Base-by-base conservation (phyloP, 73 alveolate species). In the Effrenium voratum region DNA sequence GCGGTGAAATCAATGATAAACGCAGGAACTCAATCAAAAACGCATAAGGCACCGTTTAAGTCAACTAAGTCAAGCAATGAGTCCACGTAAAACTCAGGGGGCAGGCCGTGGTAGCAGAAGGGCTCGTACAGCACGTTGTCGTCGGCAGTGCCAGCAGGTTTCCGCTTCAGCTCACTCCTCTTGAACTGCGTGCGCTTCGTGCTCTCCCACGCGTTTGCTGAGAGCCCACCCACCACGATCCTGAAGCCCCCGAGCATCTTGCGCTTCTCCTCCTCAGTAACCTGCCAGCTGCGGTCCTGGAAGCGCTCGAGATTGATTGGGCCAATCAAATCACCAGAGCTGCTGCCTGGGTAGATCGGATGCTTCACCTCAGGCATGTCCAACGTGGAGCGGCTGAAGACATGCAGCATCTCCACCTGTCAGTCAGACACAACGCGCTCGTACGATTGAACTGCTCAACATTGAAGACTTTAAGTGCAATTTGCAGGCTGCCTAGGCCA, bases 341-440 rank as follows among this genome's bases (percentile, higher is more conserved):
- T n/a, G 50, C 50, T 34, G 43, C 83, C 83, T 8, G 46, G 22
- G 49, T 72, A 72, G 50, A 72, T 36, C 16, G 83, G 49, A 36
- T 72, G 83, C 83, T 38, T 32, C 50, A 72, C 83, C 30, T 72
- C 83, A 6, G 46, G 46, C 49, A 72, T 72, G 34, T 72, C 83
- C 46, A 72, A 8, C 5, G 2, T 36, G 83, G 49, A 24, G 30
- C n/a, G 13, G 83, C 43, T 72, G 83, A 72, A 72, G 83, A 34
- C n/a, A 24, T 72, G 49, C 83, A 72, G 13, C 52, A 72, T 32
- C 83, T 72, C 83, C 46, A 72, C 83, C 83, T 72, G 83, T 34
- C 28, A 52, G 19, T 19, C n/a, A 52, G 66, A 13, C 66, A 52
- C 28, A n/a, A n/a, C n/a, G n/a, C n/a, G n/a, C n/a, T n/a, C n/a